These are phyloP conservation scores for Globisporangium nodosum DNA, from an alignment of 352 stramenopile genomes.

Conservation along the genomic window DNA sequence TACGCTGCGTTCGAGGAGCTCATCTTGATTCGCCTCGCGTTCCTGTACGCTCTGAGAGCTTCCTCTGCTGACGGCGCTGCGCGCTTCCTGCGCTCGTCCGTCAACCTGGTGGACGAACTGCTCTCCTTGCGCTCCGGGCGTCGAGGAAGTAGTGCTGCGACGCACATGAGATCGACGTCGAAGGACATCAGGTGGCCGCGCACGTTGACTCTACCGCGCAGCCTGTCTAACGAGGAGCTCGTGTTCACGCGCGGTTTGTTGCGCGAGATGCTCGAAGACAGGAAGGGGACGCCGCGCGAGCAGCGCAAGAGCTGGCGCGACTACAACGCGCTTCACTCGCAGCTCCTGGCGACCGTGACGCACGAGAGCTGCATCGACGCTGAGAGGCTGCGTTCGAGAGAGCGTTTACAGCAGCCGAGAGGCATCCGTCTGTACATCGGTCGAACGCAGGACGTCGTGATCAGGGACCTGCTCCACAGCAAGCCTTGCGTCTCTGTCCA, in stretches of 20 bases:
- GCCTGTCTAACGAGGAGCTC: slow-evolving; percentile 26
- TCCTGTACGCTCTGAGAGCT: slow-evolving; percentile 31
- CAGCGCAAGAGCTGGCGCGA: slow-evolving; percentile 34
- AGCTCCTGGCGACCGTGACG: slow-evolving; percentile 28
- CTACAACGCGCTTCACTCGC: slow-evolving; percentile 36
- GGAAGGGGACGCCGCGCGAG: slow-evolving; percentile 16
- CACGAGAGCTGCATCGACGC: background rate
- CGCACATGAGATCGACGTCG: background rate
- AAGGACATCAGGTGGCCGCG: slow-evolving; percentile 32
- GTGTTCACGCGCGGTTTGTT: slow-evolving; percentile 30
- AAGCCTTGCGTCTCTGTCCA: slow-evolving; percentile 40
- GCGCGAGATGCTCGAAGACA: slow-evolving; percentile 28
- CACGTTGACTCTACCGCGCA: slow-evolving; percentile 18
- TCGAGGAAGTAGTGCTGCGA: background rate
- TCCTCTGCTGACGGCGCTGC: slow-evolving; percentile 1
- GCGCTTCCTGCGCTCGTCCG: slow-evolving; percentile 17
- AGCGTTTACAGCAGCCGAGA: slow-evolving; percentile 8
- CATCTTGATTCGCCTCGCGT: slow-evolving; percentile 41
- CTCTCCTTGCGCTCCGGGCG: slow-evolving; percentile 18
- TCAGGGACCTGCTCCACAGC: slow-evolving; percentile 40
- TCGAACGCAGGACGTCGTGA: slow-evolving; percentile 27
- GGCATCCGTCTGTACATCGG: slow-evolving; percentile 44
- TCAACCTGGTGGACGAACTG: slow-evolving; percentile 26
- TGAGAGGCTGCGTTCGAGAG: background rate
- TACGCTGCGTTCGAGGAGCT: slow-evolving; percentile 51